phyloP scores from a whole-genome alignment of 305 asterid species.

The Fraxinus angustifolia region DNA sequence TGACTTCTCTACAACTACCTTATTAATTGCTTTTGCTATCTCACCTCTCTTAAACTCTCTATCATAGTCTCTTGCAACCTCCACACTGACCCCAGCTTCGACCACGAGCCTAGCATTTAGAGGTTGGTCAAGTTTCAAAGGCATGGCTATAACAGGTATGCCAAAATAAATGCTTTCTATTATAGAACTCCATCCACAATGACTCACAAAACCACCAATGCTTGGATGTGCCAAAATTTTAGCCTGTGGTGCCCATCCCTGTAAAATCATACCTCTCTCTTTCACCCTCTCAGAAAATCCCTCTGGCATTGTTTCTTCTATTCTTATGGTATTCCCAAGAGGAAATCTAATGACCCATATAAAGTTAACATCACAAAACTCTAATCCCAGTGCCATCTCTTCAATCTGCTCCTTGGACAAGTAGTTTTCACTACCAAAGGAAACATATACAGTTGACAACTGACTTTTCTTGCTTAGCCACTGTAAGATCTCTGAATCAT shows the following conservation, averaged over 20 bases:
- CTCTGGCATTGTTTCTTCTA: conserved; percentile 20
- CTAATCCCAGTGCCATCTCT: conserved; percentile 25
- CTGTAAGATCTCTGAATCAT: conserved; percentile 10
- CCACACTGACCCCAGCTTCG: conserved; percentile 30
- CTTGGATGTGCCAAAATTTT: conserved; percentile 31
- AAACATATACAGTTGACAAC: conserved; percentile 26
- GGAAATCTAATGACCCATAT: conserved; percentile 33
- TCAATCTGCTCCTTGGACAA: conserved; percentile 24
- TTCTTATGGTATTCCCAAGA: background rate
- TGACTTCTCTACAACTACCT: conserved; percentile 25
- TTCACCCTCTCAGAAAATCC: conserved; percentile 28
- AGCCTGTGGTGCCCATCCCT: conserved; percentile 33
- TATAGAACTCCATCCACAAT: conserved; percentile 36
- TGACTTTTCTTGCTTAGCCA: conserved; percentile 20
- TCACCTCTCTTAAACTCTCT: conserved; percentile 21
- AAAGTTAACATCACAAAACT: conserved; percentile 25
- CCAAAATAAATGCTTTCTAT: conserved; percentile 29
- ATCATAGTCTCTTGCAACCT: conserved; percentile 24
- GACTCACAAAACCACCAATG: conserved; percentile 31
- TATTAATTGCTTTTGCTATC: conserved; percentile 30
- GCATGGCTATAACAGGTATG: conserved; percentile 32
- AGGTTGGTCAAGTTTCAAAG: conserved; percentile 31
- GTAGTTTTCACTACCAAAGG: conserved; percentile 36
- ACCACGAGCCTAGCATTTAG: conserved; percentile 25
- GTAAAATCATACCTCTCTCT: conserved; percentile 21